Evolutionary conservation across 2,329 filamentous ascomycete species (phyloP), one percentile per base, ranked within the genome.

Genomic region (Fusarium tupiense): DNA sequence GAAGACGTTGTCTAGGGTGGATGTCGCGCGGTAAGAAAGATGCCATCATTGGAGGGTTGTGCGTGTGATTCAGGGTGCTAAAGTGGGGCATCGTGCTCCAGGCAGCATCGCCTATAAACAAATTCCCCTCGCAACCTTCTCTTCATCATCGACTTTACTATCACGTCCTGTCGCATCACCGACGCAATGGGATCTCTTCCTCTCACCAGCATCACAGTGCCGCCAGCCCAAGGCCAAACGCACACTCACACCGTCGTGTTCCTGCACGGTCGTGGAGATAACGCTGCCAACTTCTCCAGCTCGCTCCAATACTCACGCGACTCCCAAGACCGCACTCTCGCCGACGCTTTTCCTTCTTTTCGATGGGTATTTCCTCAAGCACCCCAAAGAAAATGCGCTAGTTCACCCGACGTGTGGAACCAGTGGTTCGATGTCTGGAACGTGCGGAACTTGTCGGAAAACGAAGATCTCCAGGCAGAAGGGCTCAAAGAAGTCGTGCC

Each of bases 341-440:
- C 77, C 29, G 80, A 84, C 8, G 74, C 78, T 14, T 85, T 87
- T 41, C 86, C 87, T 9, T 82, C 83, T 10, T 82, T 87, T 73
- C 83, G 84, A 64, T 88, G 86, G 84, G 85, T 88, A 6, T 88
- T 88, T 58, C 86, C 86, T 13, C 82, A 84, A 60, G 84, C 86
- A 4, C 82, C 83, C 17, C 29, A 76, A 41, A 76, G 78, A 60
- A 46, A 78, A 57, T 74, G 78, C 52, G 79, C 81, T 61, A 67
- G 60, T 9, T 67, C 61, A 20, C 71, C 70, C 13, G 33, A 81
- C 33, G 68, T 76, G 13, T 64, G 73, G 63, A 81, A 83, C 14
- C 85, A 87, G 73, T 89, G 87, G 87, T 89, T 88, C 75, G 86
- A 89, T 74, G 82, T 88, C 52, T 86, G 82, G 80, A 84, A 85